Conservation (phyloP, 805 yeast species). For the Yarrowia keelungensis region DNA sequence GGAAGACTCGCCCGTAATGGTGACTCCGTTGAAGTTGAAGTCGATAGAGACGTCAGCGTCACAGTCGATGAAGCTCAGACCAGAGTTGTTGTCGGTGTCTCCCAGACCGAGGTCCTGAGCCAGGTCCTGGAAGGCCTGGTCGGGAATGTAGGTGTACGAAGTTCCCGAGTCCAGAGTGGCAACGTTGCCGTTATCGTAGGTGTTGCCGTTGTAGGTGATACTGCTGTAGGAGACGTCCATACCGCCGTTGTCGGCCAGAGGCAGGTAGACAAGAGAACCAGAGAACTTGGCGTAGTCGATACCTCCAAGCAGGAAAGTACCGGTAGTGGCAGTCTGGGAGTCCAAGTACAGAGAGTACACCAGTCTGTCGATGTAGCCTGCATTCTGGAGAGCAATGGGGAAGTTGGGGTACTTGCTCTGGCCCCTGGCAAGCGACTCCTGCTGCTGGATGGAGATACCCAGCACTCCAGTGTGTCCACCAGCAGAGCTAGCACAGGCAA, state of each 20-base stretch:
- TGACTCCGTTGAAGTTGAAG: conserved; percentile 40
- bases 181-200: background rate
- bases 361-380: conserved; percentile 52
- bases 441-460: conserved; percentile 43
- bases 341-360: conserved; percentile 57
- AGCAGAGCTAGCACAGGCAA: conserved; percentile 71
- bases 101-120: background rate
- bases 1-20: background rate
- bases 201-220: background rate
- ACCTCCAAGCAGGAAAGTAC: conserved; percentile 54
- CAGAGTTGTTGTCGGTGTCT: background rate
- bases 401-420: conserved; percentile 43
- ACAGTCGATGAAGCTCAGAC: conserved; percentile 38
- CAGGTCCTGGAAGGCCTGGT: background rate
- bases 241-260: background rate
- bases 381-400: conserved; percentile 46
- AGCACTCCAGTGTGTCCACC: conserved; percentile 59
- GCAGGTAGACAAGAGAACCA: conserved; percentile 49
- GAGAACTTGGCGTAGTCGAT: conserved; percentile 53
- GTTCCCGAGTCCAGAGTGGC: conserved; percentile 62
- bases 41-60: conserved; percentile 31
- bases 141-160: conserved; percentile 59
- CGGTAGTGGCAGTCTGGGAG: conserved; percentile 46
- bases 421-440: conserved; percentile 43
- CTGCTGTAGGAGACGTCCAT: conserved; percentile 34